These are phyloP conservation scores for Zopfochytrium polystomum DNA, from an alignment of 371 early-diverging fungal species.

Conservation along the genomic window DNA sequence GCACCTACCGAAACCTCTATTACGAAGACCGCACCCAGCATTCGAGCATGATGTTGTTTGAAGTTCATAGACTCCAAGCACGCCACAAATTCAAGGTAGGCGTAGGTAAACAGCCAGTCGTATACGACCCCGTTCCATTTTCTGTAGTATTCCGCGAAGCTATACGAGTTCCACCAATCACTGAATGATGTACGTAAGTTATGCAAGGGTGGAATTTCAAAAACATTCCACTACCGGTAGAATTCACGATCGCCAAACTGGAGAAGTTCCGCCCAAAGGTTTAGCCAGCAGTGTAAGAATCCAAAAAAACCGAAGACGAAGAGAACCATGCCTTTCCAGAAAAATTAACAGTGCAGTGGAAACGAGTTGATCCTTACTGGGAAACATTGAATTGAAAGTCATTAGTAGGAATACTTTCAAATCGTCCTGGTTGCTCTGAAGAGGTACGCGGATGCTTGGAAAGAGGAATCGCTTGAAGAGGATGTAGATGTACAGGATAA, in stretches of 20 bases:
- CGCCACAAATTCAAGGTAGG: constrained; percentile 32
- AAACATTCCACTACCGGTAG: constrained; percentile 24
- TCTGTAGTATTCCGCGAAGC: constrained; percentile 45
- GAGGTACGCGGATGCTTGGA: constrained; percentile 17
- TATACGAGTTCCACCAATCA: constrained; percentile 51
- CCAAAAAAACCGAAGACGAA: constrained; percentile 32
- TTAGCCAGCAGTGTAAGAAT: constrained; percentile 26
- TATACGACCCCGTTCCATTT: constrained; percentile 52
- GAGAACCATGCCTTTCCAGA: constrained; percentile 12
- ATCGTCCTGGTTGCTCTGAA: constrained; percentile 8
- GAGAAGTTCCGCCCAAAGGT: constrained; percentile 43
- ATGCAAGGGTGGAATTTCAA: neutral
- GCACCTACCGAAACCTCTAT: constrained; percentile 29
- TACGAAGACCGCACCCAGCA: constrained; percentile 19
- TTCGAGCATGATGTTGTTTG: constrained; percentile 6
- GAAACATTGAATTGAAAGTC: constrained; percentile 23
- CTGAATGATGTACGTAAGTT: neutral
- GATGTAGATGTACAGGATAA: constrained; percentile 19
- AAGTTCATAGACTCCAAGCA: constrained; percentile 12
- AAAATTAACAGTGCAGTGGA: constrained; percentile 1
- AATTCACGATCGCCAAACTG: constrained; percentile 42
- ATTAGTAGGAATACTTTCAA: constrained; percentile 19
- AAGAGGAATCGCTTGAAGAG: constrained; percentile 20
- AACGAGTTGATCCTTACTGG: constrained; percentile 6
- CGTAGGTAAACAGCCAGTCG: constrained; percentile 42